phyloP scores from a whole-genome alignment of 257 asterid species.

The Nicotiana undulata region DNA sequence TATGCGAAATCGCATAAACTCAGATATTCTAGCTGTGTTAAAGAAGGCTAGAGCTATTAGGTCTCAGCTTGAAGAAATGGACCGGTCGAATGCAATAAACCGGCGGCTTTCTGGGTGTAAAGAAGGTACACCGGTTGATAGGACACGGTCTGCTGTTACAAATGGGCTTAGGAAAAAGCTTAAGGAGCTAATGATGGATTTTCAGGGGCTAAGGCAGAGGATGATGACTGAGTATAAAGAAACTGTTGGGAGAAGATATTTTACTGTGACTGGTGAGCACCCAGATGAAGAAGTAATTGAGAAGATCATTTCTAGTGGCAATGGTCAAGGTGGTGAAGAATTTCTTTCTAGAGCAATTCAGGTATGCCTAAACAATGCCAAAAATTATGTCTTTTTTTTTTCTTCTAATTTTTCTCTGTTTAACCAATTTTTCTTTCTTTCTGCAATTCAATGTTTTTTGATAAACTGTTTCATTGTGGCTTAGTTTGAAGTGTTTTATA shows the following conservation, averaged over 20 bases:
- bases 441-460: background rate
- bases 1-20: constrained; percentile 40
- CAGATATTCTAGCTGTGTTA: constrained; percentile 46
- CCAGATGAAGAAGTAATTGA: constrained; percentile 70
- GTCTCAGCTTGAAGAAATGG: constrained; percentile 74
- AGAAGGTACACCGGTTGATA: constrained; percentile 61
- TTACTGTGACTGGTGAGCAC: constrained; percentile 72
- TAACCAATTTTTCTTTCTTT: background rate
- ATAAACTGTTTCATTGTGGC: background rate
- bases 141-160: constrained; percentile 70
- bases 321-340: constrained; percentile 73
- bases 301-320: constrained; percentile 58
- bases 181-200: constrained; percentile 93
- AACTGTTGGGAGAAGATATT: constrained; percentile 76
- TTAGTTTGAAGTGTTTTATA: background rate
- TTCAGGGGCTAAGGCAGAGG: constrained; percentile 79
- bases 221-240: constrained; percentile 90
- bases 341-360: constrained; percentile 73
- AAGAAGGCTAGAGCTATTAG: constrained; percentile 58
- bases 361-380: constrained; percentile 22
- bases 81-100: constrained; percentile 53
- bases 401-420: background rate
- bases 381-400: background rate
- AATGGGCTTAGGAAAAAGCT: constrained; percentile 90
- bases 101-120: constrained; percentile 71